These are phyloP conservation scores for Arachnomyces sp. DNA, from an alignment of 2,329 filamentous ascomycete species.

Conservation along the genomic window DNA sequence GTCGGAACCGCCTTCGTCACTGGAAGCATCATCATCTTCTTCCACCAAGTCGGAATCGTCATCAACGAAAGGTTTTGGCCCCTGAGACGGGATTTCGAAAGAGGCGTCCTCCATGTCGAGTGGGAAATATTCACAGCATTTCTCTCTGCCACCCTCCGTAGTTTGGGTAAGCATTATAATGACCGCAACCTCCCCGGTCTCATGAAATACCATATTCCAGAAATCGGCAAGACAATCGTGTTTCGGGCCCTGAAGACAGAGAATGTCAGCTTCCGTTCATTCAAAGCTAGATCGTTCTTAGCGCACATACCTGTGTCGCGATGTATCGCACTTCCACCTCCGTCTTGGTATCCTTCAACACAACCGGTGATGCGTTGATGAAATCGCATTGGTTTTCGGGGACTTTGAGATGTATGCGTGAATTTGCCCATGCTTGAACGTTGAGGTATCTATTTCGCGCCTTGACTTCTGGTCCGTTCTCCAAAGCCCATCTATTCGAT, in stretches of 20 bases:
- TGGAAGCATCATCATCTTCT: constrained; percentile 55
- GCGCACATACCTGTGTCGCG: constrained; percentile 62
- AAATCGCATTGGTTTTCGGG: constrained; percentile 67
- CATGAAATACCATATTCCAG: constrained; percentile 92
- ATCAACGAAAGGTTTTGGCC: constrained; percentile 33
- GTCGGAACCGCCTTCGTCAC: constrained; percentile 37
- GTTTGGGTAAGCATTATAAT: constrained; percentile 94
- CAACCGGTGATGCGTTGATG: constrained; percentile 72
- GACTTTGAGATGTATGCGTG: constrained; percentile 73
- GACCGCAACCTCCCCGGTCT: constrained; percentile 65
- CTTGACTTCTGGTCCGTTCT: constrained; percentile 49
- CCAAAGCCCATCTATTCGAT: constrained; percentile 51
- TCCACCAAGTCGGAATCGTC: constrained; percentile 40
- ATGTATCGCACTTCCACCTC: constrained; percentile 59
- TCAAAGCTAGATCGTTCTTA: not conserved
- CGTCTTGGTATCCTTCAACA: constrained; percentile 46
- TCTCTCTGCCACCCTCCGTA: constrained; percentile 66
- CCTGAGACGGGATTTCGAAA: constrained; percentile 32
- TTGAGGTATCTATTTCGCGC: constrained; percentile 78
- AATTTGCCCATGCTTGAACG: constrained; percentile 82
- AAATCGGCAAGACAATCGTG: constrained; percentile 67
- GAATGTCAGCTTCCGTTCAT: not conserved
- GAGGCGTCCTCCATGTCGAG: constrained; percentile 45
- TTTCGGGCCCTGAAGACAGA: constrained; percentile 61
- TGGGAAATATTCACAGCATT: constrained; percentile 88